These are phyloP conservation scores for Colletotrichum endophyticum DNA, from an alignment of 2,329 filamentous ascomycete genomes.

Conservation along the genomic window DNA sequence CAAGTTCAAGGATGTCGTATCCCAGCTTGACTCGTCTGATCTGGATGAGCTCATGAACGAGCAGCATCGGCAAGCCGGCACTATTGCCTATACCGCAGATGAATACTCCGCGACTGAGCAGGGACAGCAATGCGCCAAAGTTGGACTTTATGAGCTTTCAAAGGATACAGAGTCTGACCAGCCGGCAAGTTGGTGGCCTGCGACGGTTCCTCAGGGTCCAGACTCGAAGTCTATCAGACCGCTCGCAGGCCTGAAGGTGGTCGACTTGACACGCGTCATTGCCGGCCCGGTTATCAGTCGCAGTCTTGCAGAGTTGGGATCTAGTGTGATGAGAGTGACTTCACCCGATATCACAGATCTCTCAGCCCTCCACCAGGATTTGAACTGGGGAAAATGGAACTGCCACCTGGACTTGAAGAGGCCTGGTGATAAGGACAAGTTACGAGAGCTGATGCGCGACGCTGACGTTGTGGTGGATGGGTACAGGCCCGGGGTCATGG, in stretches of 20 bases:
- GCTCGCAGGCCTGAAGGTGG: conserved; percentile 50
- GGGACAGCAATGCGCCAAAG: conserved; percentile 23
- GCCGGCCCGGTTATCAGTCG: conserved; percentile 49
- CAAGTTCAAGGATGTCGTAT: background rate
- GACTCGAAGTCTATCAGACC: conserved; percentile 39
- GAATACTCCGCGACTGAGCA: conserved; percentile 29
- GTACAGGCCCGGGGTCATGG: conserved; percentile 51
- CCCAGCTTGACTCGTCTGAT: conserved; percentile 21
- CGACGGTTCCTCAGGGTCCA: background rate
- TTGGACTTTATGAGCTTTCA: conserved; percentile 21
- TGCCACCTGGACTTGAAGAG: conserved; percentile 43
- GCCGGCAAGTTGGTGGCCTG: conserved; percentile 45
- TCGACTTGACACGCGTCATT: conserved; percentile 53
- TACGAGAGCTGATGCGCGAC: conserved; percentile 40
- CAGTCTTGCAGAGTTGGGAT: conserved; percentile 48
- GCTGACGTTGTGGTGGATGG: conserved; percentile 57
- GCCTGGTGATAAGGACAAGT: background rate
- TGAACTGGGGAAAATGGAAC: conserved; percentile 57
- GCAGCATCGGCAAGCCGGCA: conserved; percentile 28
- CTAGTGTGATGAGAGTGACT: conserved; percentile 49
- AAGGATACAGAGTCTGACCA: conserved; percentile 24
- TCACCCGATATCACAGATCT: conserved; percentile 42
- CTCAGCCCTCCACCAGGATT: conserved; percentile 43
- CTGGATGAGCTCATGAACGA: conserved; percentile 25
- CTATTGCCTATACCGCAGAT: conserved; percentile 26